Evolutionary conservation across 140 eudicot species (phyloP), one percentile per base, ranked within the genome.

Genomic region (Ambrosia hybrid): DNA sequence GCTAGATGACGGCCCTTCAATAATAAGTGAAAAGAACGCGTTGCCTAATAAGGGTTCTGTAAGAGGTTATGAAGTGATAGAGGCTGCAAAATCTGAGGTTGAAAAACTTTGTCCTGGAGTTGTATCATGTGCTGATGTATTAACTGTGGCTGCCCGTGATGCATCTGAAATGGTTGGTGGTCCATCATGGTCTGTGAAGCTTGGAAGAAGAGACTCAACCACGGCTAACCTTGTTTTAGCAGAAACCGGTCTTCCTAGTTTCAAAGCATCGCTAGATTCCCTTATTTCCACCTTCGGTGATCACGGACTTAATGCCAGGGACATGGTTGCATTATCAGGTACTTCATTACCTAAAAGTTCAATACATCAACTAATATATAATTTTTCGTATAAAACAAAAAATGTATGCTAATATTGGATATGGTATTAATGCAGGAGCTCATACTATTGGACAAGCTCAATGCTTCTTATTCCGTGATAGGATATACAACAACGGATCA

Each of bases 91-190:
- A 66, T 30, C 79, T 10, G 88, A 74, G 43, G 88, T 89, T 0
- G 96, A 89, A 57, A 57, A 73, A 14, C 55, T 71, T 6, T 90
- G 96, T 58, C 96, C 95, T 0, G 89, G 91, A 13, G 84, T 85
- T 13, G 95, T 90, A 6, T 90, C 95, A 2, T 90, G 96, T 75
- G 95, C 96, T 0, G 95, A 90, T 56, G 70, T 90, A 38, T 69
- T 90, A 6, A 73, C 89, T 0, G 64, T 83, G 21, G 91, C 95
- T 0, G 91, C 96, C 0, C 86, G 91, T 14, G 95, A 87, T 68
- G 84, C 95, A 0, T 75, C 82, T 0, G 73, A 56, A 51, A 85
- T 83, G 82, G 82, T 80, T 34, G 89, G 89, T 10, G 86, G 89
- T 51, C 89, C 89, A 3, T 39, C 86, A 0, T 85, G 89, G 86